Percentiles rank a stretch among this genome's conserved stretches.
These are phyloP conservation scores for Colletotrichum plurivorum DNA, from an alignment of 2,329 filamentous ascomycete species.

Conservation along the genomic window DNA sequence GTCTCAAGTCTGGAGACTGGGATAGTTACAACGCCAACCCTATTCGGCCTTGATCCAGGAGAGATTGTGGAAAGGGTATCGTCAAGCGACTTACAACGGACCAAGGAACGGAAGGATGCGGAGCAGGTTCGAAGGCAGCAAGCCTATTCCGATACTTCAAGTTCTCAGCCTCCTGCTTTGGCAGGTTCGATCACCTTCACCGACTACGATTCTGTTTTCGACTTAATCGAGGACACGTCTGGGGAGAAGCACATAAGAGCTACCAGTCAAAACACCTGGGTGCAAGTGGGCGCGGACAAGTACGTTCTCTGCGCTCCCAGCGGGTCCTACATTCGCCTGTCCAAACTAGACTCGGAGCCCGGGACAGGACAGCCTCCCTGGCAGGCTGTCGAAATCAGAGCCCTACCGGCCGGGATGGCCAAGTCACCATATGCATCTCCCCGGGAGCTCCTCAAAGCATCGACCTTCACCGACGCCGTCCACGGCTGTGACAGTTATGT, in stretches of 20 bases:
- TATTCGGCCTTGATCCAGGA: slow-evolving; percentile 91
- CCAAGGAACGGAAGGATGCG: slow-evolving; percentile 64
- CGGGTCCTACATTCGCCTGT: slow-evolving; percentile 73
- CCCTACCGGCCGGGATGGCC: slow-evolving; percentile 57
- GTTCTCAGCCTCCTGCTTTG: background rate
- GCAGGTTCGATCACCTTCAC: slow-evolving; percentile 79
- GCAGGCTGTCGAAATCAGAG: slow-evolving; percentile 63
- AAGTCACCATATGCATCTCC: slow-evolving; percentile 78
- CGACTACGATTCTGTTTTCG: slow-evolving; percentile 92
- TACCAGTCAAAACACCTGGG: slow-evolving; percentile 85
- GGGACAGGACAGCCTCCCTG: slow-evolving; percentile 49
- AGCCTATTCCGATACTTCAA: slow-evolving; percentile 31
- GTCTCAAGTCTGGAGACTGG: slow-evolving; percentile 88
- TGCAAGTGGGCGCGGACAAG: slow-evolving; percentile 77
- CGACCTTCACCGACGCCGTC: slow-evolving; percentile 81
- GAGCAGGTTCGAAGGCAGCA: slow-evolving; percentile 54
- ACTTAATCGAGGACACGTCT: slow-evolving; percentile 86
- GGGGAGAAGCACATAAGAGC: slow-evolving; percentile 83
- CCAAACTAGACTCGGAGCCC: slow-evolving; percentile 51
- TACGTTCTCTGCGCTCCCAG: slow-evolving; percentile 79
- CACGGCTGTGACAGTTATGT: slow-evolving; percentile 90
- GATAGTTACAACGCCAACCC: slow-evolving; percentile 89
- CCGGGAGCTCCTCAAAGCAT: slow-evolving; percentile 74
- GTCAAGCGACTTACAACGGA: slow-evolving; percentile 70
- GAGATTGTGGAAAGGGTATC: slow-evolving; percentile 80